Evolutionary conservation across 1,284 basidiomycete genomes (phyloP).

Genomic region (Malassezia obtusa): DNA sequence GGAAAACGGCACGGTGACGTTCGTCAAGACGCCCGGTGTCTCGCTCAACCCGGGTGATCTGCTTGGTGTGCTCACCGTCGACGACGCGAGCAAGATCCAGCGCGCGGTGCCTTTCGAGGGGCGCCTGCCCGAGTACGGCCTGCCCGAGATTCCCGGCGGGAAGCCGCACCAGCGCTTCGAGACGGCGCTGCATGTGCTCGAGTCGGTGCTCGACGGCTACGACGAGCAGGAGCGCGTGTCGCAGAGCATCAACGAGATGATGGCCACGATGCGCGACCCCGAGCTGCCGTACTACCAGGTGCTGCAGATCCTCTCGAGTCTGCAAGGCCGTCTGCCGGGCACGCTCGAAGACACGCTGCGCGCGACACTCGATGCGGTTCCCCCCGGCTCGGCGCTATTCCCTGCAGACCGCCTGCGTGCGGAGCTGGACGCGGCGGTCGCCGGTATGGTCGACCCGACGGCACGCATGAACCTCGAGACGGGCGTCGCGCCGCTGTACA

Average conservation of each 20-base stretch:
- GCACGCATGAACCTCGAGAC: constrained; percentile 38
- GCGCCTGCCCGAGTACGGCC: constrained; percentile 58
- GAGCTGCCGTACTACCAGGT: constrained; percentile 84
- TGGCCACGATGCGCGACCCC: constrained; percentile 66
- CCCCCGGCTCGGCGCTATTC: constrained; percentile 69
- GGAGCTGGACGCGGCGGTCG: constrained; percentile 53
- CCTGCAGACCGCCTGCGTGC: constrained; percentile 69
- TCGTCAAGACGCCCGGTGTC: constrained; percentile 95
- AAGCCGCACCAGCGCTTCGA: constrained; percentile 82
- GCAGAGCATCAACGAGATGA: constrained; percentile 69
- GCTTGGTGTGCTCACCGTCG: constrained; percentile 89
- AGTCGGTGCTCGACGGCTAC: constrained; percentile 60
- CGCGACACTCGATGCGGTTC: constrained; percentile 65
- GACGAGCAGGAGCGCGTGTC: constrained; percentile 53
- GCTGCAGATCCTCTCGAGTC: constrained; percentile 70
- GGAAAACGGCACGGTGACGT: constrained; percentile 70
- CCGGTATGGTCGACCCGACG: constrained; percentile 17
- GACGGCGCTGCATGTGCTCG: constrained; percentile 67
- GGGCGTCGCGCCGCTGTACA: constrained; percentile 63
- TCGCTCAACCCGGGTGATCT: constrained; percentile 96
- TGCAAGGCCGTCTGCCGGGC: constrained; percentile 84
- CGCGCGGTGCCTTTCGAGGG: constrained; percentile 97
- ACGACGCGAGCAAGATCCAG: constrained; percentile 92
- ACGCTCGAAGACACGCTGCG: constrained; percentile 68
- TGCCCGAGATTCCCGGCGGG: constrained; percentile 74